Base-by-base conservation (phyloP, 306 rosid species). In the Citrullus colocynthis region DNA sequence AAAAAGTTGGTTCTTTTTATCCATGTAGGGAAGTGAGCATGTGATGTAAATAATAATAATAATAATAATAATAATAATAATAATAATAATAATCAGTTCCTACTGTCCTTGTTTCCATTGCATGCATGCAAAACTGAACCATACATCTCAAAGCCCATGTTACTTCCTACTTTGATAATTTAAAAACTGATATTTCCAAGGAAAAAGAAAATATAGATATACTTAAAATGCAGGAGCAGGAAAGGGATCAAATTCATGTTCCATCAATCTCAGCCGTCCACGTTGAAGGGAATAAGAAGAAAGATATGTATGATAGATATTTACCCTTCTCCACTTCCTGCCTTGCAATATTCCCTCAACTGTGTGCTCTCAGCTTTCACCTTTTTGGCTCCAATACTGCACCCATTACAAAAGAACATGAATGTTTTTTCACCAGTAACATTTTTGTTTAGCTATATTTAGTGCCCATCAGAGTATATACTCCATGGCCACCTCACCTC, bases 371-470 rank as follows among this genome's bases (percentile, higher is more conserved):
- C 96, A 80, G 89, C 92, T 93, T 91, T 88, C 84, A 93, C 97
- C 87, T 88, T 93, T 81, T 89, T 91, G 86, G 97, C 98, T 82
- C 97, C 97, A 30, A 93, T 93, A 86, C 97, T 91, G 90, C 88
- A 85, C 61, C 82, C 86, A 86, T 83, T 74, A 60, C 24, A 65
- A 62, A 73, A 71, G 1, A 73, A 83, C 60, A 20, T 2, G 52
- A 37, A 78, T 85, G 59, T 58, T 14, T 69, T 78, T 74, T 78
- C 17, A 75, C 34, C 61, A 55, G 78, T 48, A n/a, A 80, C 51
- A 59, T 44, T 36, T 73, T 62, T 78, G 66, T 80, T 58, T 79
- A 82, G 81, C 78, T 81, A 74, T 81, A 72, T 36, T 83, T 76
- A 82, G 83, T 39, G 62, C 44, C 80, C 81, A 84, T 63, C 83